These are phyloP conservation scores for Pichia cephalocereana DNA, from an alignment of 805 yeast genomes.

Conservation along the genomic window DNA sequence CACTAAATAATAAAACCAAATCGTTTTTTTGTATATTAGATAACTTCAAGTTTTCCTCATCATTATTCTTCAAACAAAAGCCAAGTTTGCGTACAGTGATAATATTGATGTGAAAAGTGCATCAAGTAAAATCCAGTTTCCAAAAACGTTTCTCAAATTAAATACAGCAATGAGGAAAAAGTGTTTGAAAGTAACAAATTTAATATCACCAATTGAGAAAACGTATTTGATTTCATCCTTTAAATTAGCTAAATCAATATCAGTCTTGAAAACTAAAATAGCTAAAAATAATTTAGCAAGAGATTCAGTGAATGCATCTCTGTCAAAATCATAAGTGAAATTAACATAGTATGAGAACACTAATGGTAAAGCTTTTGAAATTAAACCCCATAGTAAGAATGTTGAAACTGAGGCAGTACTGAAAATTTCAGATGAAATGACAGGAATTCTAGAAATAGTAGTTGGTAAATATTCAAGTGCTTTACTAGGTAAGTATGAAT, in stretches of 20 bases:
- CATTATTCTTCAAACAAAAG: conserved; percentile 19
- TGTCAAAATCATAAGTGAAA: conserved; percentile 42
- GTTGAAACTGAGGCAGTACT: conserved; percentile 25
- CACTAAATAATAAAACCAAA: too few relatives aligned
- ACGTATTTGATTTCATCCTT: conserved; percentile 25
- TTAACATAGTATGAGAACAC: conserved; percentile 41
- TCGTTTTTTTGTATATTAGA: too few relatives aligned
- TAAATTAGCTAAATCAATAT: conserved; percentile 15
- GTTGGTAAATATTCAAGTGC: conserved; percentile 20
- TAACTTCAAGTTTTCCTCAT: background rate
- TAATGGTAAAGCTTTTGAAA: conserved; percentile 34
- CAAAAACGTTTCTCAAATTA: conserved; percentile 34
- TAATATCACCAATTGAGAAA: conserved; percentile 22
- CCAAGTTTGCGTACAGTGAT: conserved; percentile 38
- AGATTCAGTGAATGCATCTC: conserved; percentile 45
- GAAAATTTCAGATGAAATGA: conserved; percentile 32
- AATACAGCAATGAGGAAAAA: conserved; percentile 26
- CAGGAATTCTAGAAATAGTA: conserved; percentile 13
- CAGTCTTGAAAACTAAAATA: conserved; percentile 28
- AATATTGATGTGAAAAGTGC: conserved; percentile 37
- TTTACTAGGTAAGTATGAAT: conserved; percentile 18
- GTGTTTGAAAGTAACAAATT: conserved; percentile 16
- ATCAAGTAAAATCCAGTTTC: conserved; percentile 37
- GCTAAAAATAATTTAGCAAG: conserved; percentile 35
- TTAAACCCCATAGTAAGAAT: conserved; percentile 31